Percentiles rank a stretch among this genome's conserved stretches.
Conservation (phyloP, 495 filamentous ascomycete species). For the Saxophila tyrrhenica region DNA sequence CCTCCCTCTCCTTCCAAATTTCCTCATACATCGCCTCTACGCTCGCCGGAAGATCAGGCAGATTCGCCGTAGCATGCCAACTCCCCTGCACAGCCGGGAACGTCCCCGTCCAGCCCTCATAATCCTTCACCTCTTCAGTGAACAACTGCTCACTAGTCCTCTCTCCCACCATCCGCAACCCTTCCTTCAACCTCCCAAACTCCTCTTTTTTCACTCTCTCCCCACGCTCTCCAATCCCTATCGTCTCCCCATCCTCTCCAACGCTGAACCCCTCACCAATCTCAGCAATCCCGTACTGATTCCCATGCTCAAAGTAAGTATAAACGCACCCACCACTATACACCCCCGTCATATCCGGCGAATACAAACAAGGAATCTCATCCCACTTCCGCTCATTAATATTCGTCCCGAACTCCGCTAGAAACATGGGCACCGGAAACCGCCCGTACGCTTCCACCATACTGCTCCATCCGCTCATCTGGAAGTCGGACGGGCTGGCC, state of each 20-base stretch:
- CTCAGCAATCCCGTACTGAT: neutral
- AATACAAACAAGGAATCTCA: constrained; percentile 5
- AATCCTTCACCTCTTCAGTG: neutral
- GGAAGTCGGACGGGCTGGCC: constrained; percentile 1
- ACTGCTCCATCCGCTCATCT: constrained; percentile 3
- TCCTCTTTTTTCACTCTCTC: neutral
- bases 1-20: neutral
- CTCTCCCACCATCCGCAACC: neutral
- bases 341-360: constrained; percentile 7
- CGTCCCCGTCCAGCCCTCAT: constrained; percentile 4
- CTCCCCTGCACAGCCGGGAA: neutral
- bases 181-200: neutral
- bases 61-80: neutral
- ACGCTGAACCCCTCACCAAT: neutral
- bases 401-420: constrained; percentile 1
- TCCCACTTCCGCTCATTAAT: neutral
- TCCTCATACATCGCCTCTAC: neutral
- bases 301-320: neutral
- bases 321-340: constrained; percentile 7
- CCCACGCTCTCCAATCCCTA: neutral
- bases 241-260: neutral
- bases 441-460: neutral
- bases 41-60: neutral
- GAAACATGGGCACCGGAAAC: neutral
- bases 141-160: neutral